Base-by-base conservation (phyloP, 352 stramenopile genomes). In the Phytophthora pistaciae region DNA sequence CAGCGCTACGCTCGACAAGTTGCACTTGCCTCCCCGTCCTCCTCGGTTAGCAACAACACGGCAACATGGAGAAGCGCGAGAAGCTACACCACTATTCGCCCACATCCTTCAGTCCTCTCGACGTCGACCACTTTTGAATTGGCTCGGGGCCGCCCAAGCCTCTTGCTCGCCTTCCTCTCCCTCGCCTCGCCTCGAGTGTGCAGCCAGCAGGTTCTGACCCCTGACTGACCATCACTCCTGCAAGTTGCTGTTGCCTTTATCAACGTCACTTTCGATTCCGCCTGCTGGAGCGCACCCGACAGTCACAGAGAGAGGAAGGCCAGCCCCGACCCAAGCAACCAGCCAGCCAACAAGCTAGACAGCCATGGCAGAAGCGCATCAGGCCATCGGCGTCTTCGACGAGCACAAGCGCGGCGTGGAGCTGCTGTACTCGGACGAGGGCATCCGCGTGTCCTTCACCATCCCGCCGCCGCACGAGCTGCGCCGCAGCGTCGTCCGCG, bases 351-450 rank as follows among this genome's bases (percentile, higher is more conserved):
- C 36, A 3, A 29, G 27, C 27, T 29, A 29, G 27, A 18, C 13
- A 38, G 66, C 33, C 66, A 96, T 96, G 90, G 90, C 90, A 3
- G 90, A 96, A 92, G 90, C 90, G 44, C 87, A 94, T 64, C 87
- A 94, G 25, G 90, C 90, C 67, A 94, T 88, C 62, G 82, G 80
- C 66, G 90, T 95, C 57, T 96, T 95, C 64, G 88, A 91, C 38
- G 90, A 94, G 72, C 88, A 95, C 85, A 94, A 94, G 74, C 88
- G 87, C 66, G 87, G 87, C 72, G 85, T 96, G 25, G 88, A 96
- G 82, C 74, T 96, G 59, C 76, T 96, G 44, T 93, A 95, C 76
- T 93, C 84, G 48, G 84, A 95, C 64, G 74, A 96, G 58, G 90
- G 88, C 54, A 89, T 96, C 56, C 85, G 85, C 70, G 77, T 96